Evolutionary conservation across 768 basidiomycete genomes (phyloP).

Genomic region (Tricholoma terreum): DNA sequence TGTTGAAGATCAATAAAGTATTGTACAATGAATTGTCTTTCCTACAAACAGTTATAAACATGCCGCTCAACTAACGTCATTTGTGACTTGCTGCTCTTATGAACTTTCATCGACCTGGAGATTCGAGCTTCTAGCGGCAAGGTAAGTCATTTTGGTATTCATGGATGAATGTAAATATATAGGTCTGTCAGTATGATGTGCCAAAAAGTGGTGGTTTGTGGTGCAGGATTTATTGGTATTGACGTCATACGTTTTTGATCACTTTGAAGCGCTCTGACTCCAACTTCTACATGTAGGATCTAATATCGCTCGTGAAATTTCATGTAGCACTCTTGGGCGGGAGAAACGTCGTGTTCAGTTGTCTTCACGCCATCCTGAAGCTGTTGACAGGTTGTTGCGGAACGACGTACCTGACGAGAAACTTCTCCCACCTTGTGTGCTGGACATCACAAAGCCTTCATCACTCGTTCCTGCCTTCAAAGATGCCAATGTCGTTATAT

Average conservation of each 20-base stretch:
- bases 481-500: conserved; percentile 57
- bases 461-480: conserved; percentile 49
- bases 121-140: neutral
- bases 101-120: neutral
- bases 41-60: conserved; percentile 2
- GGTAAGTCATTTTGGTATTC: neutral
- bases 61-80: neutral
- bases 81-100: neutral
- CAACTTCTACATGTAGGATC: conserved; percentile 37
- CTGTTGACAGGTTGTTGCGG: conserved; percentile 31
- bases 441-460: conserved; percentile 54
- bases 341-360: conserved; percentile 46
- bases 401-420: conserved; percentile 28
- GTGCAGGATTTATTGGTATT: conserved; percentile 63
- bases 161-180: neutral
- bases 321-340: conserved; percentile 27
- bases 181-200: conserved; percentile 1
- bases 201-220: conserved; percentile 48
- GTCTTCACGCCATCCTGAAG: conserved; percentile 56
- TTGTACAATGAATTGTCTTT: neutral
- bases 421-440: conserved; percentile 39
- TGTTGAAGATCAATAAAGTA: conserved; percentile 13
- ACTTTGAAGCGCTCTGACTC: neutral
- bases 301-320: conserved; percentile 55
- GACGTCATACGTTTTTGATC: neutral